These are phyloP conservation scores for Thuidium tamariscinum DNA, from an alignment of 225 moss, liverwort and hornwort genomes.

Conservation along the genomic window DNA sequence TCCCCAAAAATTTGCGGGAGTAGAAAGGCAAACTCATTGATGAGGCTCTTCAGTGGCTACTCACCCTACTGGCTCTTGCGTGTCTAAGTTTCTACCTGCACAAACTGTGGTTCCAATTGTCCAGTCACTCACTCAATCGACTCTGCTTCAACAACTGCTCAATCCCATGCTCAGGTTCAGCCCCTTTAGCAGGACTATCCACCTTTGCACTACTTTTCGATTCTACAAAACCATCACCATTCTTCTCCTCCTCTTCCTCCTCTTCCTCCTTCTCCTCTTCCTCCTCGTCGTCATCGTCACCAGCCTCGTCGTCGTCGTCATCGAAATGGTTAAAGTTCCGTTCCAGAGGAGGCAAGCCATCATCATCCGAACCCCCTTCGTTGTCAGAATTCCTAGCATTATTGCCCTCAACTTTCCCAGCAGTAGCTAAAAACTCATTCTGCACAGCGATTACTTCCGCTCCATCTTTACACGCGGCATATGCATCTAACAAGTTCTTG, in stretches of 20 bases:
- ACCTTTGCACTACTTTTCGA: neutral
- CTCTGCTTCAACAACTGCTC: constrained; percentile 18
- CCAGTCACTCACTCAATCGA: constrained; percentile 6
- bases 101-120: neutral
- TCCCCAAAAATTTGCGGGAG: neutral
- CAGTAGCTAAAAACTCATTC: constrained; percentile 66
- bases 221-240: neutral
- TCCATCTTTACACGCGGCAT: constrained; percentile 76
- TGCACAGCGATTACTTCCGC: constrained; percentile 87
- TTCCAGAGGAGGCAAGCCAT: constrained; percentile 73
- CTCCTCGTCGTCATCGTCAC: constrained; percentile 23
- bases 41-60: neutral
- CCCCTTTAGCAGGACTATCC: neutral
- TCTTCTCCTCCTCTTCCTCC: constrained; percentile 6
- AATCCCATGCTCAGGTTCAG: neutral
- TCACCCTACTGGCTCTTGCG: neutral
- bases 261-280: constrained; percentile 24
- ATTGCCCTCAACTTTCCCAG: constrained; percentile 3
- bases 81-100: neutral
- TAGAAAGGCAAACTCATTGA: neutral
- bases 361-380: constrained; percentile 51
- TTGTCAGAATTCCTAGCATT: constrained; percentile 5
- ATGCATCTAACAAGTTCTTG: constrained; percentile 60
- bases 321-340: constrained; percentile 66
- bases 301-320: constrained; percentile 26